phyloP scores from a whole-genome alignment of 495 filamentous ascomycete genomes.

The Podospora tetraspora region DNA sequence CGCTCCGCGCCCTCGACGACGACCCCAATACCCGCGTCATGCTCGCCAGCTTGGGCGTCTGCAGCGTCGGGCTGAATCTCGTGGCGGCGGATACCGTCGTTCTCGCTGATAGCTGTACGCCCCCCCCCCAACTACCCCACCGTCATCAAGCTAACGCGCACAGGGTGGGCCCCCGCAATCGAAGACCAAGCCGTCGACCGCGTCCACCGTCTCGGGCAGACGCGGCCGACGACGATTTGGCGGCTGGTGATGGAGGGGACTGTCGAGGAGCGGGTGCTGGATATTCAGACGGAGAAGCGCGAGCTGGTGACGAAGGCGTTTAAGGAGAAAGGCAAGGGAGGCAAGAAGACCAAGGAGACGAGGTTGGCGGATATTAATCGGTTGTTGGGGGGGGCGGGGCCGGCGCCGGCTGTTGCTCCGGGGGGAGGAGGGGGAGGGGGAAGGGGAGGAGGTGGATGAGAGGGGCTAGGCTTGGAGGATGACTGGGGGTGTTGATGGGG shows the following conservation, averaged over 20 bases:
- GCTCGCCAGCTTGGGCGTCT: conserved; percentile 76
- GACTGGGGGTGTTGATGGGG: not conserved
- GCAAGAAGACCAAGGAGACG: conserved; percentile 42
- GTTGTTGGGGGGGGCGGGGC: conserved; percentile 21
- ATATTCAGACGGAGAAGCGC: conserved; percentile 77
- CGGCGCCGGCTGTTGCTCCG: not conserved
- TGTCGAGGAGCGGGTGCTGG: conserved; percentile 80
- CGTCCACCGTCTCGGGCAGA: conserved; percentile 85
- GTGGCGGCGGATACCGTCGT: conserved; percentile 85
- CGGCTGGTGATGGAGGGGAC: conserved; percentile 75
- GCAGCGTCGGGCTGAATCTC: conserved; percentile 84
- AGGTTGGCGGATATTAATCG: conserved; percentile 38
- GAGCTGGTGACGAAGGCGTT: conserved; percentile 74
- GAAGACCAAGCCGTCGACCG: conserved; percentile 93
- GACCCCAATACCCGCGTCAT: conserved; percentile 70
- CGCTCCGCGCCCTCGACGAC: conserved; percentile 58
- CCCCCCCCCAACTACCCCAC: not conserved
- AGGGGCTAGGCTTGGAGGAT: too few relatives aligned
- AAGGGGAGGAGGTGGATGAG: not conserved
- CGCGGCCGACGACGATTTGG: conserved; percentile 69
- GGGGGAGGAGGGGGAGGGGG: not conserved
- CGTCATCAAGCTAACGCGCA: conserved; percentile 12
- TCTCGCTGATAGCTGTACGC: conserved; percentile 63
- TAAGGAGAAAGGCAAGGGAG: conserved; percentile 29
- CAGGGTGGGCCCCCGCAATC: conserved; percentile 86